Evolutionary conservation across 805 yeast species (phyloP), one percentile per base, ranked within the genome.

Genomic region (Lachancea thermotolerans): DNA sequence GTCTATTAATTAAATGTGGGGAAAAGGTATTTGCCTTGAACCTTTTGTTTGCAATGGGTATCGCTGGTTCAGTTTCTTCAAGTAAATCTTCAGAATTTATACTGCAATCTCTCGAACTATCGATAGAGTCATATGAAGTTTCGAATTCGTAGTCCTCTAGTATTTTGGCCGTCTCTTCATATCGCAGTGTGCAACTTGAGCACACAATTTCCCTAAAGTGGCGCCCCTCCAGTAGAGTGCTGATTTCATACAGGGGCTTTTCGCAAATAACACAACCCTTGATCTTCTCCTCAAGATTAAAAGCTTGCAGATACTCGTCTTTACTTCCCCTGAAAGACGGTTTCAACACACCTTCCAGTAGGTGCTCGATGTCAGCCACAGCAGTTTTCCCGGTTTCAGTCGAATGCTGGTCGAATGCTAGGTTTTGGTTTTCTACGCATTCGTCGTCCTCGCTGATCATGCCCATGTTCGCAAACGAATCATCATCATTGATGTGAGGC

Each of bases 221-320:
- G 29, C 53, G 50, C 18, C 54, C 49, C 4, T 46, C 41, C 2
- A 57, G 25, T 15, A 55, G 41, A 8, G 53, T 51, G 49, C 83
- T 66, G 60, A 80, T 52, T 47, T 82, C 88, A 58, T 82, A 83
- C 27, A 83, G 59, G 12, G 88, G 85, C 44, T 73, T 75, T 33
- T 81, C 86, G 60, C 91, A 83, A 10, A 83, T 66, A n/a, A 81
- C 77, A 57, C 91, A 83, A 38, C 59, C 61, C 41, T 64, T 66
- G 39, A 71, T 43, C 2, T 57, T 51, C 0, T 59, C 42, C 16
- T 46, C 46, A 17, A 50, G 41, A 12, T 50, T 44, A 4, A 57
- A 36, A 5, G 50, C 49, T 1, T 49, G 47, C 12, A 60, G 41
- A 42, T 60, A 60, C 39, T 49, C 46, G 37, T 60, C 65, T 17